These are phyloP conservation scores for Endothia cerciana DNA, from an alignment of 2,329 filamentous ascomycete genomes.

Conservation along the genomic window DNA sequence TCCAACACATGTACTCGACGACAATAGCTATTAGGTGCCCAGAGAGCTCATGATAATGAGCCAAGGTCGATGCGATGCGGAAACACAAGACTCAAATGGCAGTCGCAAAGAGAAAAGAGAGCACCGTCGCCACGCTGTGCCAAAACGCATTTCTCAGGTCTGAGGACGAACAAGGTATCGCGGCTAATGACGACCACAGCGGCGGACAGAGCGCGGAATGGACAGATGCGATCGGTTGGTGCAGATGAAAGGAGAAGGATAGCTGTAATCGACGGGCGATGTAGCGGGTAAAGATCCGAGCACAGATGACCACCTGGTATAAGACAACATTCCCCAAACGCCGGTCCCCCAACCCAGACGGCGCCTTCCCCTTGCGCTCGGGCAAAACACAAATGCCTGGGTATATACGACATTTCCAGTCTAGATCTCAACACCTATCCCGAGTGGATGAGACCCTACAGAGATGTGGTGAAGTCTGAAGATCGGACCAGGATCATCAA, in stretches of 20 bases:
- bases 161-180: constrained; percentile 52
- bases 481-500: constrained; percentile 27
- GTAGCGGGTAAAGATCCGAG: constrained; percentile 13
- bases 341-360: constrained; percentile 20
- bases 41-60: constrained; percentile 36
- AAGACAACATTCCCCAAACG: constrained; percentile 27
- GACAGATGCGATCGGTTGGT: constrained; percentile 20
- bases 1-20: constrained; percentile 26
- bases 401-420: constrained; percentile 38
- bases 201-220: constrained; percentile 40
- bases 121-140: constrained; percentile 58
- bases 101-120: constrained; percentile 31
- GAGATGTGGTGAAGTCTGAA: constrained; percentile 24
- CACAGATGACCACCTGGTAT: constrained; percentile 21
- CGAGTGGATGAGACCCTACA: constrained; percentile 7
- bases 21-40: constrained; percentile 31
- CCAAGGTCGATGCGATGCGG: constrained; percentile 35
- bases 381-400: constrained; percentile 38
- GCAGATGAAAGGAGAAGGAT: constrained; percentile 22
- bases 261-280: constrained; percentile 19
- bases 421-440: constrained; percentile 21
- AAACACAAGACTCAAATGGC: constrained; percentile 37
- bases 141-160: constrained; percentile 59
- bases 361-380: constrained; percentile 40
- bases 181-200: constrained; percentile 59